These are phyloP conservation scores for Coniferiporia sulphurascens DNA, from an alignment of 1,284 basidiomycete species.

Conservation along the genomic window DNA sequence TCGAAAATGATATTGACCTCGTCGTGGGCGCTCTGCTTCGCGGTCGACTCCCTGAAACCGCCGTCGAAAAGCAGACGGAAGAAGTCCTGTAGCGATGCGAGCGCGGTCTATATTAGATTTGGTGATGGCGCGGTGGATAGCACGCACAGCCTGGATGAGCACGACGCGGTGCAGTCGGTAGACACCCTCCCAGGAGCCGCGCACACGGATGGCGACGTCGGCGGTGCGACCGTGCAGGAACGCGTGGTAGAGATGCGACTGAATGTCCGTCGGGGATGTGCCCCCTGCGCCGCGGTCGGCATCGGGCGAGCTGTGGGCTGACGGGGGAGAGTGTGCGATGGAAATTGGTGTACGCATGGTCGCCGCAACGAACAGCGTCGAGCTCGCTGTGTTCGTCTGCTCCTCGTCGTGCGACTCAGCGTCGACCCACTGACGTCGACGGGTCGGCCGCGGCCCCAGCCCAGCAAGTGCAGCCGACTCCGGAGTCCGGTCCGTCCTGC, in stretches of 20 bases:
- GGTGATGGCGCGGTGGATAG: slow-evolving; percentile 2
- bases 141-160: slow-evolving; percentile 77
- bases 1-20: slow-evolving; percentile 71
- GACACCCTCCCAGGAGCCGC: slow-evolving; percentile 67
- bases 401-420: not conserved
- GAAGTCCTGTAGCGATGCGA: slow-evolving; percentile 53
- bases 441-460: not conserved
- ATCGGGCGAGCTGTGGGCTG: not conserved
- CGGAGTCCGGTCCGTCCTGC: not conserved
- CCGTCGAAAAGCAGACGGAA: slow-evolving; percentile 80
- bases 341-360: not conserved
- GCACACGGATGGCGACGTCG: slow-evolving; percentile 69
- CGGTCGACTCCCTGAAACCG: slow-evolving; percentile 65
- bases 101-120: not conserved
- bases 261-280: slow-evolving; percentile 34
- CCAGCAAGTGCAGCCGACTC: too few species aligned
- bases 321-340: not conserved
- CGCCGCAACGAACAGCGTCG: not conserved
- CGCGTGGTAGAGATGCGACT: slow-evolving; percentile 69
- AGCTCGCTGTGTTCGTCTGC: not conserved
- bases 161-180: slow-evolving; percentile 81
- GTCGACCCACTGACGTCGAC: not conserved
- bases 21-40: slow-evolving; percentile 27
- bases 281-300: slow-evolving; percentile 1
- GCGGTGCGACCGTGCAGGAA: slow-evolving; percentile 69